Evolutionary conservation across 169 alveolate genomes (phyloP), one percentile per base, ranked within the genome.

Genomic region (Cryptosporidium sp.): DNA sequence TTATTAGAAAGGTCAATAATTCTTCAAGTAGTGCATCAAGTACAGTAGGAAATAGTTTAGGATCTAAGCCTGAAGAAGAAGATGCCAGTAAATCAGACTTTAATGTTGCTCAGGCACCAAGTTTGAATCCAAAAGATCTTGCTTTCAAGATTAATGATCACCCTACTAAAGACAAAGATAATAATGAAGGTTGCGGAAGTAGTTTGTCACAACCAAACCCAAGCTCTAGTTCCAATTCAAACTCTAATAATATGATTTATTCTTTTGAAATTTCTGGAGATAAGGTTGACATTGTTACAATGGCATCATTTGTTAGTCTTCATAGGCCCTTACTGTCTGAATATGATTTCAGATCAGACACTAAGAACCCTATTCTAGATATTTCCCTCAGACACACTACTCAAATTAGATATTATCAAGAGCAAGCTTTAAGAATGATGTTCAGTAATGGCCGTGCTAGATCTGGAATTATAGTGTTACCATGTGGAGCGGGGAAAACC

Each of bases 401-500:
- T 14, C 96, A 97, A 75, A 96, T 98, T 65, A 92, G 99, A 85
- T 95, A 93, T 73, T 95, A 95, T 71, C 96, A 97, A 89, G 99
- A 97, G 91, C 93, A 98, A 84, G 99, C 99, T 31, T 93, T 98
- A 52, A 94, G 99, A 75, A 97, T 97, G 94, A 98, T 98, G 99
- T 98, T 98, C 68, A 96, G 98, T 86, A 98, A 97, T 91, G 99
- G 99, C 4, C 91, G 99, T 35, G 99, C 99, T 10, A 93, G 99
- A 73, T 97, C 99, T 12, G 99, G 99, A 1, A 96, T 98, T 59
- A 97, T 98, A 70, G 99, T 98, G 16, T 93, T 98, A 43, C 99
- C 99, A 1, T 98, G 99, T 94, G 99, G 99, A 16, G 99, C 99
- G 14, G 99, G 99, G 4, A 98, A 98, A 93, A 98, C 99, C 1